phyloP scores from a whole-genome alignment of 129 eudicot genomes.

The Chrysanthemum makinoi region DNA sequence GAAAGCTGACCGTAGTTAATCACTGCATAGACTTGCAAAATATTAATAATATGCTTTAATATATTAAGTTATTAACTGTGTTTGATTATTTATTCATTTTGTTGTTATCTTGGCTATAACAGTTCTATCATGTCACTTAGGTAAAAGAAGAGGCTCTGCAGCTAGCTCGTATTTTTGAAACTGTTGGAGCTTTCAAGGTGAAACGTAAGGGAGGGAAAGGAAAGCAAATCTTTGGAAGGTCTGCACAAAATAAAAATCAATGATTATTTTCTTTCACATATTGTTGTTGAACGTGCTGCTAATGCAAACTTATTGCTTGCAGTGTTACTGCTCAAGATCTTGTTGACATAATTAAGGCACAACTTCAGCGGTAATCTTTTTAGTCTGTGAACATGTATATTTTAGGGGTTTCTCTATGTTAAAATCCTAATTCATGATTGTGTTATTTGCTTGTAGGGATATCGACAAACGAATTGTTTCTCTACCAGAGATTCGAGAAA shows the following conservation, averaged over 20 bases:
- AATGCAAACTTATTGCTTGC: conserved; percentile 24
- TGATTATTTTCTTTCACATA: not conserved
- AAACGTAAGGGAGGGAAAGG: conserved; percentile 94
- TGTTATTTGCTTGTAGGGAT: conserved; percentile 50
- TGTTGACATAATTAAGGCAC: conserved; percentile 95
- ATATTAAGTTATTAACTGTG: not conserved
- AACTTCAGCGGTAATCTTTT: conserved; percentile 76
- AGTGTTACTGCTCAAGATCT: conserved; percentile 98
- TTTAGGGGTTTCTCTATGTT: not conserved
- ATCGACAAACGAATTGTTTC: conserved; percentile 84
- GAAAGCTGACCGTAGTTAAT: not conserved
- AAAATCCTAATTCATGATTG: not conserved
- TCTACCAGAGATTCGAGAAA: conserved; percentile 93
- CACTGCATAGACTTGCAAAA: not conserved
- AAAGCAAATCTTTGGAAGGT: conserved; percentile 93
- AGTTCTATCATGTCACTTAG: conserved; percentile 26
- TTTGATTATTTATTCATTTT: not conserved
- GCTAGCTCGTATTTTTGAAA: conserved; percentile 82
- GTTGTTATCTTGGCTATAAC: not conserved
- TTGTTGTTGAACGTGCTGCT: conserved; percentile 16
- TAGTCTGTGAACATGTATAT: conserved; percentile 3
- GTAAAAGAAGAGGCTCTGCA: conserved; percentile 94
- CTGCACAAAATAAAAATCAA: conserved; percentile 19
- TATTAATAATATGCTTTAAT: conserved; percentile 2
- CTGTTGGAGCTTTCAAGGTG: conserved; percentile 94